A percentile compares a stretch with the other conserved stretches of the same genome.
These are phyloP conservation scores for Vachellia collinsii DNA, from an alignment of 306 rosid genomes.

Conservation along the genomic window DNA sequence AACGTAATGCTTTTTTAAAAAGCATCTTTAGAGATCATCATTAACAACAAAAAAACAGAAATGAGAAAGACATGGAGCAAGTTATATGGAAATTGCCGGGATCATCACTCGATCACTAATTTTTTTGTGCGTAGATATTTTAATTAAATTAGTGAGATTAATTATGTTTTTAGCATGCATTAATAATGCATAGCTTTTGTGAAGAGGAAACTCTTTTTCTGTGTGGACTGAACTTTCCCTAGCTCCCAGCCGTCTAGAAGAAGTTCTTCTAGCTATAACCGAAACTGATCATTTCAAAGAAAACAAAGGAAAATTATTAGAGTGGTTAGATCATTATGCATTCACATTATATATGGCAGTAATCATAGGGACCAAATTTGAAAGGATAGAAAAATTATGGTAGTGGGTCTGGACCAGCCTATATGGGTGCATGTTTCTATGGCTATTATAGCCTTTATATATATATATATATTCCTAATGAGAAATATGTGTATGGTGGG, in stretches of 20 bases:
- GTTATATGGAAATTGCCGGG: neutral
- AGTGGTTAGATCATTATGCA: conserved; percentile 8
- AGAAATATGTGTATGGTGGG: neutral
- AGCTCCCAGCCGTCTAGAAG: neutral
- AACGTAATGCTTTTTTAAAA: conserved; percentile 1
- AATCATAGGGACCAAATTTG: neutral
- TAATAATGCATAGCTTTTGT: conserved; percentile 5
- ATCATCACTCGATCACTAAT: neutral
- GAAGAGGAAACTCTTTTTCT: neutral
- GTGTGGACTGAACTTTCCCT: conserved; percentile 31
- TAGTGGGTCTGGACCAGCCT: conserved; percentile 30
- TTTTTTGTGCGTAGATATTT: neutral
- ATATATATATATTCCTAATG: neutral
- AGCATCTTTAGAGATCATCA: neutral
- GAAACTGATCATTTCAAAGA: neutral
- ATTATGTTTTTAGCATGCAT: neutral
- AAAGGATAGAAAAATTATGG: neutral
- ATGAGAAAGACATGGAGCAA: conserved; percentile 10
- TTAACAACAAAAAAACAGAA: neutral
- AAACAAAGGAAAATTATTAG: neutral
- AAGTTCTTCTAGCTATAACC: neutral
- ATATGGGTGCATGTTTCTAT: neutral
- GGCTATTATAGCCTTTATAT: neutral
- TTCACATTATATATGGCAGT: conserved; percentile 12
- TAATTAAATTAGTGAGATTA: neutral